A percentile compares a stretch with the other conserved stretches of the same genome.
phyloP scores from a whole-genome alignment of 441 rosid genomes.

The Eutrema salsugineum region DNA sequence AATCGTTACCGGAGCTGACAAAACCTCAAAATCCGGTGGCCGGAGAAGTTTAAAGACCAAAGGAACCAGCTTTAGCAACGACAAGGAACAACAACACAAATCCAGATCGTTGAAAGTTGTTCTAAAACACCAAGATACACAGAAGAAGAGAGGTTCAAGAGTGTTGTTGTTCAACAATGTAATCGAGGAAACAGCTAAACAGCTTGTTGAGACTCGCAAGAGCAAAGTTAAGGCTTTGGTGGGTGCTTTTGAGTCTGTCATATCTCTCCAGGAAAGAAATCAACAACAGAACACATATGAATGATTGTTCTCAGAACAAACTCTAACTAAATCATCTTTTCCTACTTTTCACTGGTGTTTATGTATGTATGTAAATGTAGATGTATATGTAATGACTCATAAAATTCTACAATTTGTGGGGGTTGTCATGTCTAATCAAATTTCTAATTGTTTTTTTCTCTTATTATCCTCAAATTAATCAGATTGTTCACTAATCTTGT shows the following conservation, averaged over 20 bases:
- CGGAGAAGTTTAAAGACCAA: constrained; percentile 44
- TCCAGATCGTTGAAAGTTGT: constrained; percentile 38
- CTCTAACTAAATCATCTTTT: background rate
- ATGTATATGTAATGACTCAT: background rate
- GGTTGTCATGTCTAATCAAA: background rate
- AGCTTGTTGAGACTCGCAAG: constrained; percentile 67
- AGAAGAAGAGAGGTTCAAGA: constrained; percentile 52
- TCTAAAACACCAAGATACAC: constrained; percentile 69
- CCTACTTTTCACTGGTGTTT: background rate
- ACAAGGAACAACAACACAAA: constrained; percentile 17
- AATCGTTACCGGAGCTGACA: constrained; percentile 30
- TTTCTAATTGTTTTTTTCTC: background rate
- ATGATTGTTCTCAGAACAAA: background rate
- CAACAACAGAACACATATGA: constrained; percentile 16
- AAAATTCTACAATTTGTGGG: background rate
- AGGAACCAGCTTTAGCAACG: constrained; percentile 31
- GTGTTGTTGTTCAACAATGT: constrained; percentile 57
- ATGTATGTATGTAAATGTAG: background rate
- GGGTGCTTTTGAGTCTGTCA: constrained; percentile 92
- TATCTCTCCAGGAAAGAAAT: constrained; percentile 69
- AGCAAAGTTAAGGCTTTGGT: constrained; percentile 95
- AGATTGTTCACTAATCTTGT: background rate
- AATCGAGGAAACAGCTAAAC: constrained; percentile 88
- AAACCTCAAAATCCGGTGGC: constrained; percentile 31
- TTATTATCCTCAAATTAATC: background rate